Percentiles rank a stretch among this genome's conserved stretches.
Conservation (phyloP, 768 basidiomycete species). For the Imleria badia region DNA sequence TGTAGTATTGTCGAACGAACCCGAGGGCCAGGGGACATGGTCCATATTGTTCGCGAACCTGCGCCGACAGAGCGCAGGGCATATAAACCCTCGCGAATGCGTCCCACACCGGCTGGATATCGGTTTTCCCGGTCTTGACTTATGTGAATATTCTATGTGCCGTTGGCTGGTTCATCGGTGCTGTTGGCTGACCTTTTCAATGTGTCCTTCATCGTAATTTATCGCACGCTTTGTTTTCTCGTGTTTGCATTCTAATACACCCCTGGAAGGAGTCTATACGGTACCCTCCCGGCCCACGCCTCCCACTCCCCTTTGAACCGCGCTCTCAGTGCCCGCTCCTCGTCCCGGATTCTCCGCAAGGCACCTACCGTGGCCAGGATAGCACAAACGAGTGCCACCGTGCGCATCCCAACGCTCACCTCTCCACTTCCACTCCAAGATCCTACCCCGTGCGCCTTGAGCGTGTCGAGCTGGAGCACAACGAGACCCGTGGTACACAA, state of each 20-base stretch:
- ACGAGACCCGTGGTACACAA: constrained; percentile 14
- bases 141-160: background rate
- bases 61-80: constrained; percentile 19
- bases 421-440: constrained; percentile 14
- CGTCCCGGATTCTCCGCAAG: constrained; percentile 7
- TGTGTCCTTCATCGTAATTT: background rate
- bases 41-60: constrained; percentile 28
- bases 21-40: constrained; percentile 14
- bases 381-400: constrained; percentile 9
- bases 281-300: constrained; percentile 45
- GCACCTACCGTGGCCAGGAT: constrained; percentile 5
- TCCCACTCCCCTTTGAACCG: constrained; percentile 23
- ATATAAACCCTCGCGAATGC: constrained; percentile 4
- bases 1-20: constrained; percentile 24
- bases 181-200: background rate
- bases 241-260: constrained; percentile 34
- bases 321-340: constrained; percentile 11
- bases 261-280: constrained; percentile 48
- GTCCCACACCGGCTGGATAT: background rate
- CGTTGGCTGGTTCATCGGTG: constrained; percentile 5
- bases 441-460: background rate
- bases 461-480: constrained; percentile 12
- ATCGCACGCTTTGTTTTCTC: background rate
- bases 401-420: constrained; percentile 30
- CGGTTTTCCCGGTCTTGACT: background rate